Conservation (phyloP, 306 rosid species). For the Biancaea sappan region DNA sequence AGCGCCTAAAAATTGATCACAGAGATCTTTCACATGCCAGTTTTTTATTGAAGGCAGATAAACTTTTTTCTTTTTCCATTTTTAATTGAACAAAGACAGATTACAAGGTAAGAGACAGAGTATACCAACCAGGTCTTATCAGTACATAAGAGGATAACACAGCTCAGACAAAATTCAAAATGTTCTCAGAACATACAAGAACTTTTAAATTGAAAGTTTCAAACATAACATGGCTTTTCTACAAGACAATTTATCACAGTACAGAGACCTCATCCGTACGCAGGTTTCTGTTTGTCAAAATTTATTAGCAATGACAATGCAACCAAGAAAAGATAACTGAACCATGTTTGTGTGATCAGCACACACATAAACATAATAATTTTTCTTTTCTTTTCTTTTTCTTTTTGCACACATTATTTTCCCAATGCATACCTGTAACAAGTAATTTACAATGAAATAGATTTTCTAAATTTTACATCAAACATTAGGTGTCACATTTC, state of each 20-base stretch:
- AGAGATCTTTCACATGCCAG: background rate
- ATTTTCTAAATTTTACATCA: background rate
- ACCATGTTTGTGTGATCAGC: background rate
- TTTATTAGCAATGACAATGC: background rate
- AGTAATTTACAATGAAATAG: background rate
- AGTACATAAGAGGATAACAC: background rate
- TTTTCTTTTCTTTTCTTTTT: no score
- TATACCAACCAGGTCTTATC: background rate
- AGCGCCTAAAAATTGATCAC: no score
- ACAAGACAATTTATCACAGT: background rate
- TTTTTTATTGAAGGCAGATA: background rate
- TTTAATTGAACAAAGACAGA: background rate
- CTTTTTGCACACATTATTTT: background rate
- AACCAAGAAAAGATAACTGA: background rate
- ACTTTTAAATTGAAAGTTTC: background rate
- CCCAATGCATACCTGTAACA: background rate
- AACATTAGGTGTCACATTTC: background rate
- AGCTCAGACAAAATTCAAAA: background rate
- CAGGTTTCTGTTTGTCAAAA: conserved; percentile 5
- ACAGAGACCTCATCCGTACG: background rate
- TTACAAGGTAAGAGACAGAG: background rate
- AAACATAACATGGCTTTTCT: background rate
- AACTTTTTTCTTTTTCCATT: background rate
- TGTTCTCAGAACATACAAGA: background rate
- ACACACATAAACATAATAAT: background rate